phyloP scores from a whole-genome alignment of 495 filamentous ascomycete genomes.

The Lineolata rhizophorae region DNA sequence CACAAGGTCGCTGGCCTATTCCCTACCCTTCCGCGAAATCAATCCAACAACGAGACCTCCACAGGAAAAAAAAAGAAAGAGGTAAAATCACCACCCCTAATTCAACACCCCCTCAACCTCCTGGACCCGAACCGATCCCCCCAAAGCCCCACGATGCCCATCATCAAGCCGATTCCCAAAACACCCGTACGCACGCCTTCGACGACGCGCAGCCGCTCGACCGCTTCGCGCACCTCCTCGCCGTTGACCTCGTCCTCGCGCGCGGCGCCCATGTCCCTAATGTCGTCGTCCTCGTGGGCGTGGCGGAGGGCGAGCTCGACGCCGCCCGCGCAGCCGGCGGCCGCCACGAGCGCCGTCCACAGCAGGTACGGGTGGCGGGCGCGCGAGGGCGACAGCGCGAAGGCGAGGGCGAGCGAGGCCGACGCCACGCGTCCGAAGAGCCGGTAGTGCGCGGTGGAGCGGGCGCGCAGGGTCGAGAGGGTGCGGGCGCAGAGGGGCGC shows the following conservation, averaged over 20 bases:
- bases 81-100: too few species aligned
- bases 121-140: too few species aligned
- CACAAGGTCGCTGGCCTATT: too few species aligned
- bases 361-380: constrained; percentile 67
- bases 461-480: constrained; percentile 36
- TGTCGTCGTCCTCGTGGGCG: constrained; percentile 2
- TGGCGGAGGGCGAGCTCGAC: constrained; percentile 20
- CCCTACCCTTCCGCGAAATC: too few species aligned
- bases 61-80: too few species aligned
- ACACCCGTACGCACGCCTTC: constrained; percentile 38
- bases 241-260: constrained; percentile 38
- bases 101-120: too few species aligned
- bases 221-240: constrained; percentile 50
- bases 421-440: constrained; percentile 36
- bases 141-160: constrained; percentile 74
- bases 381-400: constrained; percentile 41
- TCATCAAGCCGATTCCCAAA: constrained; percentile 41
- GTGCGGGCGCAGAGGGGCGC: constrained; percentile 40
- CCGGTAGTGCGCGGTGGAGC: constrained; percentile 35
- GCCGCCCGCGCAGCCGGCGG: constrained; percentile 30
- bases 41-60: too few species aligned
- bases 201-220: constrained; percentile 39
- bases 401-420: constrained; percentile 48
- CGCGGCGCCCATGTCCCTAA: constrained; percentile 19
- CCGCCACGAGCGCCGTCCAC: constrained; percentile 43